phyloP scores from a whole-genome alignment of 371 early-diverging fungal species.

The Conidiobolus incongruus region DNA sequence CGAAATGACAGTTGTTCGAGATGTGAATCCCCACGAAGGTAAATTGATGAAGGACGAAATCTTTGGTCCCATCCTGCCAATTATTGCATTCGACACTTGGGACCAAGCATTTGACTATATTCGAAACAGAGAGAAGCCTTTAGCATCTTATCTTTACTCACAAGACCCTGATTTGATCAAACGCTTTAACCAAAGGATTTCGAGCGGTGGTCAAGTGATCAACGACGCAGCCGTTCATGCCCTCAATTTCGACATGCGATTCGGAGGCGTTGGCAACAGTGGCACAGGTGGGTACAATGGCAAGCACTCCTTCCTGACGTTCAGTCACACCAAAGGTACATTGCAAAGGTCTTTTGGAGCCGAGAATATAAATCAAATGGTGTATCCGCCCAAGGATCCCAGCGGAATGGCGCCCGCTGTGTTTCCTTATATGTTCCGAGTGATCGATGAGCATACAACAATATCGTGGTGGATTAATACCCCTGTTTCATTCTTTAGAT shows the following conservation, averaged over 20 bases:
- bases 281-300: slow-evolving; percentile 84
- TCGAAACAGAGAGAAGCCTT: slow-evolving; percentile 29
- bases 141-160: slow-evolving; percentile 39
- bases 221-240: slow-evolving; percentile 64
- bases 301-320: slow-evolving; percentile 38
- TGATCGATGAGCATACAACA: too few species aligned
- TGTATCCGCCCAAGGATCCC: too few species aligned
- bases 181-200: neutral
- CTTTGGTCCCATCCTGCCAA: slow-evolving; percentile 74
- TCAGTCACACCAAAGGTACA: slow-evolving; percentile 41
- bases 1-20: slow-evolving; percentile 33
- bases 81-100: slow-evolving; percentile 36
- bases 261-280: slow-evolving; percentile 79
- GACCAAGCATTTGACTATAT: slow-evolving; percentile 52
- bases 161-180: slow-evolving; percentile 8
- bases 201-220: slow-evolving; percentile 49
- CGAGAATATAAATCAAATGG: too few species aligned
- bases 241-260: slow-evolving; percentile 41
- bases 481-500: too few species aligned
- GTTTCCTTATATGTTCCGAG: too few species aligned
- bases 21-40: slow-evolving; percentile 21
- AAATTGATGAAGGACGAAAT: slow-evolving; percentile 48
- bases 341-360: too few species aligned
- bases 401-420: too few species aligned
- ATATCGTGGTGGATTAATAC: too few species aligned